A percentile compares a stretch with the other conserved stretches of the same genome.
These are phyloP conservation scores for Flaveria linearis DNA, from an alignment of 129 eudicot species.

Conservation along the genomic window DNA sequence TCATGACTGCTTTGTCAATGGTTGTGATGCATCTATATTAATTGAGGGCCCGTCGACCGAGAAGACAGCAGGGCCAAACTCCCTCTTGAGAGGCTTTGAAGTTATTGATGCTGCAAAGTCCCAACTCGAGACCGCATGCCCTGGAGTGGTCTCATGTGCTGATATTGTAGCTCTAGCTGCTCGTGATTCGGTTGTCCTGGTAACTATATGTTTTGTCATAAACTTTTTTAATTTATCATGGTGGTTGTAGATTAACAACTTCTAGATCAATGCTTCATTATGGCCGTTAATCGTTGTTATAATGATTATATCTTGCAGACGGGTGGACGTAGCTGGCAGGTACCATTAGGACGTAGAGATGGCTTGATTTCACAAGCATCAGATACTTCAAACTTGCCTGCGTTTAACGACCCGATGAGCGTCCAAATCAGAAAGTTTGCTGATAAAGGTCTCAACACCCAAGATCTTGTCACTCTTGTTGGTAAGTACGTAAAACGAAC, in stretches of 20 bases:
- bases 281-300: no score
- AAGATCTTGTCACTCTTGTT: conserved; percentile 76
- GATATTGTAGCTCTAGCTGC: conserved; percentile 81
- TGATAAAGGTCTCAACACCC: conserved; percentile 48
- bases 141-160: conserved; percentile 88
- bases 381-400: conserved; percentile 58
- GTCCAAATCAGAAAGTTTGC: conserved; percentile 50
- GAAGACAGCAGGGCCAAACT: conserved; percentile 50
- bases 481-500: conserved; percentile 41
- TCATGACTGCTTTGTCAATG: conserved; percentile 76
- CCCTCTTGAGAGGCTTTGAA: conserved; percentile 56
- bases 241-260: neutral
- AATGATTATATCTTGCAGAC: conserved; percentile 30
- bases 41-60: conserved; percentile 54
- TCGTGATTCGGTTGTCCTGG: conserved; percentile 61
- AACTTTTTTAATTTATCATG: neutral
- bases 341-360: conserved; percentile 69
- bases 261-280: neutral
- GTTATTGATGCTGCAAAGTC: conserved; percentile 66
- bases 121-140: conserved; percentile 57
- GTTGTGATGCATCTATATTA: conserved; percentile 79
- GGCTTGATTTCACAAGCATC: conserved; percentile 66
- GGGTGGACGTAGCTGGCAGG: conserved; percentile 52
- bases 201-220: conserved; percentile 18
- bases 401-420: conserved; percentile 42